These are phyloP conservation scores for Suillus variegatus DNA, from an alignment of 768 basidiomycete species.

Conservation along the genomic window DNA sequence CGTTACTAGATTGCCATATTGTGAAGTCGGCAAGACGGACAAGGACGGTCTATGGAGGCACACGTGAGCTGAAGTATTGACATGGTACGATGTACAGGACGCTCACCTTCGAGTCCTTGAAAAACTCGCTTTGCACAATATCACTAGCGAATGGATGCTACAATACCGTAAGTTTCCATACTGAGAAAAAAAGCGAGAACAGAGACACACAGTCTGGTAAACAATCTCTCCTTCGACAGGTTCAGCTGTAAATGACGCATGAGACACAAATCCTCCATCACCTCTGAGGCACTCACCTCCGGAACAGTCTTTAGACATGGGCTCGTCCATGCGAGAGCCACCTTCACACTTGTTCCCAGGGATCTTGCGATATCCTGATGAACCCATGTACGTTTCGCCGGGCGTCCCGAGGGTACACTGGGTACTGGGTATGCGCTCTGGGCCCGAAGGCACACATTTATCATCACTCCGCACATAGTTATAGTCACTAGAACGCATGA, in stretches of 20 bases:
- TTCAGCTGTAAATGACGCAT: slow-evolving; percentile 51
- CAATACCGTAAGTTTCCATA: not conserved
- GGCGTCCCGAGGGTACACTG: slow-evolving; percentile 55
- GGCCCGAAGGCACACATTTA: slow-evolving; percentile 82
- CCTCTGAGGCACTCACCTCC: slow-evolving; percentile 47
- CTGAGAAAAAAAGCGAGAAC: not conserved
- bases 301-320: slow-evolving; percentile 73
- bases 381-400: slow-evolving; percentile 74
- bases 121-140: slow-evolving; percentile 82
- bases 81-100: not conserved
- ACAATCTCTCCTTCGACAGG: slow-evolving; percentile 77
- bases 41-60: slow-evolving; percentile 65
- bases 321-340: slow-evolving; percentile 63
- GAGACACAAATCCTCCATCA: not conserved
- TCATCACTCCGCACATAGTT: slow-evolving; percentile 78
- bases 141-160: slow-evolving; percentile 67
- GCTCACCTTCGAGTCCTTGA: slow-evolving; percentile 72
- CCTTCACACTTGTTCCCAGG: slow-evolving; percentile 87
- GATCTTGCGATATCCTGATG: slow-evolving; percentile 89
- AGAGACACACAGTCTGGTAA: slow-evolving; percentile 64
- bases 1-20: slow-evolving; percentile 94
- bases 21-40: slow-evolving; percentile 74
- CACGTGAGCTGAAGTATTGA: not conserved
- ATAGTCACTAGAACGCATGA: slow-evolving; percentile 64
- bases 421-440: slow-evolving; percentile 81